A percentile compares a stretch with the other conserved stretches of the same genome.
Evolutionary conservation across 176 grass and related monocot species (phyloP).

Genomic region (Aegilops bicornis): DNA sequence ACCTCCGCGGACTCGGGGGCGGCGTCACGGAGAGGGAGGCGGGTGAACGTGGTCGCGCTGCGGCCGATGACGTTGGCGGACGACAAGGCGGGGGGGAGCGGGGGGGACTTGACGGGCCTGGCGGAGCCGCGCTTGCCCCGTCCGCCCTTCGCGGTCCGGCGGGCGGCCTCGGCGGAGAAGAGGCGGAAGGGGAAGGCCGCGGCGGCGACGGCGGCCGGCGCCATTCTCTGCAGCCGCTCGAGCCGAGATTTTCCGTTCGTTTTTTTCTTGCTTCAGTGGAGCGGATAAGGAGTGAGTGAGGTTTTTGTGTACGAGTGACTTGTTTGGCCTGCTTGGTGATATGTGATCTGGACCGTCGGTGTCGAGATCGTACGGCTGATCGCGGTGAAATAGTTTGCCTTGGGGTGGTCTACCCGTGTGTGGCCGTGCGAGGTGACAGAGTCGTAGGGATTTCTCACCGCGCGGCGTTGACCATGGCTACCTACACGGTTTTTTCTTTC

Average conservation of each 20-base stretch:
- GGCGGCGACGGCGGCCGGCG: constrained; percentile 39
- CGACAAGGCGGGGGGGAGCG: constrained; percentile 20
- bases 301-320: background rate
- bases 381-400: background rate
- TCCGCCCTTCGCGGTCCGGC: constrained; percentile 30
- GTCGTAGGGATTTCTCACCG: background rate
- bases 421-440: background rate
- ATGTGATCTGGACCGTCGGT: background rate
- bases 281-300: constrained; percentile 35
- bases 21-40: constrained; percentile 59
- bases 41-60: constrained; percentile 71
- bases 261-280: background rate
- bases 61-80: constrained; percentile 19
- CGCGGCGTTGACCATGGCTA: no score
- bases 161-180: constrained; percentile 50
- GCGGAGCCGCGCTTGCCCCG: constrained; percentile 34
- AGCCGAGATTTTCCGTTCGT: background rate
- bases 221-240: constrained; percentile 19
- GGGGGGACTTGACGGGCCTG: constrained; percentile 38
- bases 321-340: background rate
- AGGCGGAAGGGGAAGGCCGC: constrained; percentile 59
- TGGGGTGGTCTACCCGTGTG: background rate
- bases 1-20: constrained; percentile 35
- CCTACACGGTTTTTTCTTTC: no score
- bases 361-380: background rate